Conservation (phyloP, 2,329 filamentous ascomycete genomes). For the Coleophoma eucalyptorum region DNA sequence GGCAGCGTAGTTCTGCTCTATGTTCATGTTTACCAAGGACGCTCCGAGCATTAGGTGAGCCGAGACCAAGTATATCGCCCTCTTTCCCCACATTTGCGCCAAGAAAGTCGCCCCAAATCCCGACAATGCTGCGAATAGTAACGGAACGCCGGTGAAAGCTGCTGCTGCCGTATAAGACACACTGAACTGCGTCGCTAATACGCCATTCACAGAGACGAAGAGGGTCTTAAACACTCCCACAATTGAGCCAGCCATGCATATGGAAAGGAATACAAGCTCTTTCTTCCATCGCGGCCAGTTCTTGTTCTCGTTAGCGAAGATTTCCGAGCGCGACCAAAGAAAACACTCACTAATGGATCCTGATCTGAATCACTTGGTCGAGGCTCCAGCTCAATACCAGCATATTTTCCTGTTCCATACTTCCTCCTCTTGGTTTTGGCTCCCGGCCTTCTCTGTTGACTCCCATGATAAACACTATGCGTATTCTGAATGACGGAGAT, state of each 20-base stretch:
- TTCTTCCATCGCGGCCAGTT: slow-evolving; percentile 56
- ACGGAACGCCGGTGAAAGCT: slow-evolving; percentile 47
- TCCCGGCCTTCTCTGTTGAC: background rate
- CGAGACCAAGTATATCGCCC: slow-evolving; percentile 47
- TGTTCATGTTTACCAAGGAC: slow-evolving; percentile 45
- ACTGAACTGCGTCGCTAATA: slow-evolving; percentile 37
- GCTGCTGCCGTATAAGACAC: slow-evolving; percentile 44
- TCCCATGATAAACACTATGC: background rate
- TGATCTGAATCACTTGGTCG: slow-evolving; percentile 51
- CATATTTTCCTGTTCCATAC: background rate
- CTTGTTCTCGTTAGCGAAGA: slow-evolving; percentile 26
- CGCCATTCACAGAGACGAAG: slow-evolving; percentile 43
- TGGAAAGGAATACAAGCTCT: slow-evolving; percentile 41
- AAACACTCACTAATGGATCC: slow-evolving; percentile 46
- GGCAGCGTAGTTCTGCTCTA: slow-evolving; percentile 35
- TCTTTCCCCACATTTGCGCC: slow-evolving; percentile 46
- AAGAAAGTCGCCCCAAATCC: slow-evolving; percentile 39
- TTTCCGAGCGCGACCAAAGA: background rate
- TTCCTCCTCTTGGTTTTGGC: background rate
- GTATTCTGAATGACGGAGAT: background rate
- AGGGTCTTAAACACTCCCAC: slow-evolving; percentile 51
- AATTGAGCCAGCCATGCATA: slow-evolving; percentile 43
- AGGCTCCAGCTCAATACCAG: slow-evolving; percentile 30
- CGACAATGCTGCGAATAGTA: slow-evolving; percentile 44
- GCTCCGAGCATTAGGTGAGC: slow-evolving; percentile 43